phyloP scores from a whole-genome alignment of 139 green algal genomes.

The Coelastrella sp. region DNA sequence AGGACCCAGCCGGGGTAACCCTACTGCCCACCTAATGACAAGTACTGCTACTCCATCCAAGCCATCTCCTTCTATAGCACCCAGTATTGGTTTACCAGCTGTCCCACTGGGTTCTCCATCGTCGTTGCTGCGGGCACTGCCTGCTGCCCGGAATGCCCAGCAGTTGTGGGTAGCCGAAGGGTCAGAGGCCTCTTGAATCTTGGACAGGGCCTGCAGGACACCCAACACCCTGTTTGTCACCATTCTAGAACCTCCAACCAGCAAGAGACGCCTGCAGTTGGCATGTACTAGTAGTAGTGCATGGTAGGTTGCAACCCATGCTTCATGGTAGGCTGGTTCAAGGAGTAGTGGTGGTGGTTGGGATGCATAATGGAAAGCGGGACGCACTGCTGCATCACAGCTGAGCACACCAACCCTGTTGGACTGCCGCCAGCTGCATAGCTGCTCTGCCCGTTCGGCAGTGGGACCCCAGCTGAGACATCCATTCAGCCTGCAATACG shows the following conservation, averaged over 20 bases:
- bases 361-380: too few species aligned
- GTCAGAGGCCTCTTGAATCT: conserved; percentile 64
- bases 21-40: conserved; percentile 65
- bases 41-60: conserved; percentile 82
- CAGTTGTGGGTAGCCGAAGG: conserved; percentile 86
- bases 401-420: too few species aligned
- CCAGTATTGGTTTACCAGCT: conserved; percentile 87
- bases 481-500: too few species aligned
- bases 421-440: too few species aligned
- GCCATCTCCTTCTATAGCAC: conserved; percentile 82
- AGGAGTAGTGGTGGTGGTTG: too few species aligned
- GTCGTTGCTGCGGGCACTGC: conserved; percentile 74
- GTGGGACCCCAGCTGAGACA: too few species aligned
- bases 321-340: too few species aligned
- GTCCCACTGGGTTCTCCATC: conserved; percentile 92
- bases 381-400: too few species aligned
- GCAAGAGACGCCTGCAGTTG: background rate
- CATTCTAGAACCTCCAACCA: background rate
- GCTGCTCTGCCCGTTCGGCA: too few species aligned
- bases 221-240: background rate
- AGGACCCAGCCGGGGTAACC: too few species aligned
- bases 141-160: conserved; percentile 67
- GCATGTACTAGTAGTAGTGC: background rate
- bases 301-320: too few species aligned
- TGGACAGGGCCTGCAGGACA: conserved; percentile 61